phyloP scores from a whole-genome alignment of 2,329 filamentous ascomycete species.

The Gliomastix tumulicola region DNA sequence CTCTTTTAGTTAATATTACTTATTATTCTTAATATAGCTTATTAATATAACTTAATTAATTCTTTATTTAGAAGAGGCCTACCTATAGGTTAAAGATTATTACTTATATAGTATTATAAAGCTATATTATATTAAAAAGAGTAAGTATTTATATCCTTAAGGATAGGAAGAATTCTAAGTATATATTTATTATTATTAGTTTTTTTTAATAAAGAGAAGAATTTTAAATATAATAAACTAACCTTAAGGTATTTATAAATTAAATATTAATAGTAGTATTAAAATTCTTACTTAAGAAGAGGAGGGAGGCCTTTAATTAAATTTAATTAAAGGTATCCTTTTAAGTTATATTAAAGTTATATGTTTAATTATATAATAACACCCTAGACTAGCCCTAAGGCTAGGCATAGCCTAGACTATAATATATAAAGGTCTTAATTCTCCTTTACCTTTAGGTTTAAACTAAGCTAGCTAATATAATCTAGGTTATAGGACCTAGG shows the following conservation, averaged over 20 bases:
- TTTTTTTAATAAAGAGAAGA: not conserved
- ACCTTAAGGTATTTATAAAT: not conserved
- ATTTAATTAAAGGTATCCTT: no score
- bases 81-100: not conserved
- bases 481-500: no score
- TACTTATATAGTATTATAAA: not conserved
- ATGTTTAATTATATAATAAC: no score
- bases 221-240: not conserved
- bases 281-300: not conserved
- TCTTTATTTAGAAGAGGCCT: not conserved
- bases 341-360: no score
- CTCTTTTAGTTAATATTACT: not conserved
- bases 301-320: no score
- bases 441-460: no score
- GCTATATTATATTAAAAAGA: not conserved
- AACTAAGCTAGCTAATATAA: no score
- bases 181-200: not conserved
- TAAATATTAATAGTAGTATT: not conserved
- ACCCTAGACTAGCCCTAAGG: no score
- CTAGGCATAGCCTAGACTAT: no score
- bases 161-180: not conserved
- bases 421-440: no score
- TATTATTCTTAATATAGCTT: not conserved
- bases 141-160: not conserved
- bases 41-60: not conserved